Base-by-base conservation (phyloP, 176 grass and related monocot genomes). In the Guadua angustifolia region DNA sequence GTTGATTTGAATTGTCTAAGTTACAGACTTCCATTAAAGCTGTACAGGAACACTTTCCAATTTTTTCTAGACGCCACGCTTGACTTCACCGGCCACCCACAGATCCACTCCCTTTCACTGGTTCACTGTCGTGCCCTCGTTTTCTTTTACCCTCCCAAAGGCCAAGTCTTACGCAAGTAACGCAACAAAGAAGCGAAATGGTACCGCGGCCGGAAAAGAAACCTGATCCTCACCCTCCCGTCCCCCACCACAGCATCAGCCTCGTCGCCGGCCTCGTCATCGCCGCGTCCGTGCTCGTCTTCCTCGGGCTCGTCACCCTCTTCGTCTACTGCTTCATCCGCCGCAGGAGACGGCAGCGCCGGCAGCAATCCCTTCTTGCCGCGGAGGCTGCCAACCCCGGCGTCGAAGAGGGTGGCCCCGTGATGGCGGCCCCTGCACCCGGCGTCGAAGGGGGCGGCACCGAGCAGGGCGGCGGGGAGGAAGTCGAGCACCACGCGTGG, bases 401-500 rank as follows among this genome's bases (percentile, higher is more conserved):
- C 66, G 17, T 0, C 49, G 40, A 22, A 32, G 50, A 1, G 0
- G 63, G 47, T 38, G 74, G 6, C 17, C 25, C 58, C 57, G 80
- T 19, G 55, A 0, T 6, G 26, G 4, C 29, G 19, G n/a, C 13
- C 56, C 15, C 24, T 24, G 75, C 22, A 14, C 11, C 43, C 2
- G 63, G 14, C 74, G 46, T 3, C 46, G 22, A 10, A n/a, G 53
- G 0, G 1, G 79, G 22, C 14, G 67, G 8, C 9, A 6, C 63
- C 2, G 82, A 5, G 13, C 25, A 1, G 7, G 47, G 3, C 6
- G n/a, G 15, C 24, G 85, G 13, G 4, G 66, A 42, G 0, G 95
- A 81, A 1, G 77, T 52, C 9, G 47, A 86, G 47, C 96, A 99
- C 87, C 93, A 92, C 18, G 89, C 86, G 69, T 99, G 96, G 96